Conservation (phyloP, 2,329 filamentous ascomycete species). For the Pseudogymnoascus sp. region DNA sequence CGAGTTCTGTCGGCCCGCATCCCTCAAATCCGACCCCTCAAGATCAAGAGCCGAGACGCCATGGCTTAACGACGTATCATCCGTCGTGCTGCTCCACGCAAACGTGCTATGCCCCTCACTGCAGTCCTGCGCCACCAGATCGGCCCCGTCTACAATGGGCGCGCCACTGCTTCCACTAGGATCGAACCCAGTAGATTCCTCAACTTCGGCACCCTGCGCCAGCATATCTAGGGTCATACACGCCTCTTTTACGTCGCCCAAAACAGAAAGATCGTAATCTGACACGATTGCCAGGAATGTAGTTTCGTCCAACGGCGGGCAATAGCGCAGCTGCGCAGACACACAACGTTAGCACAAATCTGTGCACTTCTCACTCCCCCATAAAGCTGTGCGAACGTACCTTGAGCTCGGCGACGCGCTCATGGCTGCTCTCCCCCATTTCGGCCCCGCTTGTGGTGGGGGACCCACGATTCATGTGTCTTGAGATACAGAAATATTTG, state of each 20-base stretch:
- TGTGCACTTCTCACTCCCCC: background rate
- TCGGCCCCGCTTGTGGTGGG: no score
- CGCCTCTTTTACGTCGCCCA: constrained; percentile 45
- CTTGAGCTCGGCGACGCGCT: background rate
- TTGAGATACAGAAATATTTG: background rate
- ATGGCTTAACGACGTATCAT: constrained; percentile 24
- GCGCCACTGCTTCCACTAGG: constrained; percentile 58
- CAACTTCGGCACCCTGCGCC: constrained; percentile 53
- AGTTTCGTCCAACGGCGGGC: constrained; percentile 67
- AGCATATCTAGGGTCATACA: constrained; percentile 57
- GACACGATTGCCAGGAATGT: constrained; percentile 67
- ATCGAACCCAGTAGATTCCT: constrained; percentile 72
- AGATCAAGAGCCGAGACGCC: constrained; percentile 21
- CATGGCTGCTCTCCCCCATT: background rate
- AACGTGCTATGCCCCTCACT: constrained; percentile 16
- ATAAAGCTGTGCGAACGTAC: background rate
- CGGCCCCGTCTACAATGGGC: background rate
- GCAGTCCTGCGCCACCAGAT: background rate
- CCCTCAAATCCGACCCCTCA: constrained; percentile 24
- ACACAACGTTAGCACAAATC: background rate
- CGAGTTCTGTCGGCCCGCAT: constrained; percentile 43
- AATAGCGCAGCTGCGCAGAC: constrained; percentile 55
- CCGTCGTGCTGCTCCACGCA: constrained; percentile 24
- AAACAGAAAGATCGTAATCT: constrained; percentile 60
- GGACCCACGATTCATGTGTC: no score